phyloP scores from a whole-genome alignment of 2,329 filamentous ascomycete species.

The Aspergillaceae sp. region DNA sequence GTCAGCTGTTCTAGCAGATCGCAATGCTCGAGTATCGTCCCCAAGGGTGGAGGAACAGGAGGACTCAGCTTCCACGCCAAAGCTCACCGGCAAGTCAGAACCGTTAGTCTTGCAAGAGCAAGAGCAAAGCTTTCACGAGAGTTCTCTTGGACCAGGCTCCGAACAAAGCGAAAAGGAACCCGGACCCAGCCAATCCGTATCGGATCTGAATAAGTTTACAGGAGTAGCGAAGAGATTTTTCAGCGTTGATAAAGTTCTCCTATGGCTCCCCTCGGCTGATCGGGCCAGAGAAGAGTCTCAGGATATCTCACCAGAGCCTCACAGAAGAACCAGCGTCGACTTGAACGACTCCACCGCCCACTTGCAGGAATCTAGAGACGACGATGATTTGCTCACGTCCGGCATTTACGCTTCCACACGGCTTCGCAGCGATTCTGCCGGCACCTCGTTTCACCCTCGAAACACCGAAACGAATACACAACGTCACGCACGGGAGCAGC shows the following conservation, averaged over 20 bases:
- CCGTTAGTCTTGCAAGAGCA: slow-evolving; percentile 9
- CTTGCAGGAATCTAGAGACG: slow-evolving; percentile 13
- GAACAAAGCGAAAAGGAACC: slow-evolving; percentile 10
- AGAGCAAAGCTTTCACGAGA: background rate
- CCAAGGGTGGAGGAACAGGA: slow-evolving; percentile 7
- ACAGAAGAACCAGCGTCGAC: slow-evolving; percentile 7
- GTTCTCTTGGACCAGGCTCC: slow-evolving; percentile 4
- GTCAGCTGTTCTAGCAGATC: slow-evolving; percentile 5
- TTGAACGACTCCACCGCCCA: slow-evolving; percentile 14
- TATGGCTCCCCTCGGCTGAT: slow-evolving; percentile 28
- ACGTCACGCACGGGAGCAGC: slow-evolving; percentile 3
- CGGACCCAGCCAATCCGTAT: slow-evolving; percentile 6
- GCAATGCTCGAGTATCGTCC: background rate
- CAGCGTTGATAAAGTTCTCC: slow-evolving; percentile 23
- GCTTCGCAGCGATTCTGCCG: slow-evolving; percentile 10
- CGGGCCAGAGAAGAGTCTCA: slow-evolving; percentile 4
- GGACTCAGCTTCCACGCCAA: slow-evolving; percentile 21
- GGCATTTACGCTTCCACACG: slow-evolving; percentile 14
- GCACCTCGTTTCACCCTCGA: no score
- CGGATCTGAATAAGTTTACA: slow-evolving; percentile 12
- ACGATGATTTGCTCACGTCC: slow-evolving; percentile 19
- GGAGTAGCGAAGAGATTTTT: slow-evolving; percentile 29
- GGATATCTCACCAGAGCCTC: slow-evolving; percentile 2
- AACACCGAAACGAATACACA: background rate
- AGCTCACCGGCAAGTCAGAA: slow-evolving; percentile 14